These are phyloP conservation scores for Fusarium avenaceum DNA, from an alignment of 2,329 filamentous ascomycete genomes.

Conservation along the genomic window DNA sequence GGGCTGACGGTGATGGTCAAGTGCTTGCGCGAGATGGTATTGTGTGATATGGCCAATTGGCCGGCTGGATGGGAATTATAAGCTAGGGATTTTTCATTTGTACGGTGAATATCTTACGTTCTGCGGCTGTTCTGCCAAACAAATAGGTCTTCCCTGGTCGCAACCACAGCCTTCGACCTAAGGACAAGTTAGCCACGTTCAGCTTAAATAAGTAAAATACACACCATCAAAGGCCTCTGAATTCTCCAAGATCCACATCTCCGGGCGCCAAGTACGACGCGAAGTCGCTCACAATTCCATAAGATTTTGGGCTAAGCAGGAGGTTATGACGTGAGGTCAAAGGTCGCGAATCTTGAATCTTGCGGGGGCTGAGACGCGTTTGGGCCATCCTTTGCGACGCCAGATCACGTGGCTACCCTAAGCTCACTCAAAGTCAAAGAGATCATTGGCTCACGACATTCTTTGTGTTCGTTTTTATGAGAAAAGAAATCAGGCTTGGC, in stretches of 20 bases:
- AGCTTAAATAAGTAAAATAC: background rate
- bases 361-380: constrained; percentile 44
- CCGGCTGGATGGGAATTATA: constrained; percentile 63
- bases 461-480: background rate
- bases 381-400: constrained; percentile 32
- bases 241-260: constrained; percentile 76
- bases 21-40: constrained; percentile 90
- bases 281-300: constrained; percentile 40
- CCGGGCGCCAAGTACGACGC: constrained; percentile 33
- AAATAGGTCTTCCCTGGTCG: constrained; percentile 87
- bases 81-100: background rate
- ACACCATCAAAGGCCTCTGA: constrained; percentile 65
- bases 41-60: constrained; percentile 79
- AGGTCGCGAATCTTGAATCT: constrained; percentile 42
- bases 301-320: constrained; percentile 4
- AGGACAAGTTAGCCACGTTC: constrained; percentile 14
- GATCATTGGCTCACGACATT: background rate
- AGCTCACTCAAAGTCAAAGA: background rate
- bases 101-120: constrained; percentile 63
- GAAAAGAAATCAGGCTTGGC: background rate
- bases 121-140: constrained; percentile 81
- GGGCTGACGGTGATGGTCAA: constrained; percentile 79
- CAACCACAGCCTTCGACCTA: constrained; percentile 77
- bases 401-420: constrained; percentile 45
- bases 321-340: constrained; percentile 47